A percentile compares a stretch with the other conserved stretches of the same genome.
phyloP scores from a whole-genome alignment of 495 filamentous ascomycete genomes.

The Aspergillus sclerotioniger region DNA sequence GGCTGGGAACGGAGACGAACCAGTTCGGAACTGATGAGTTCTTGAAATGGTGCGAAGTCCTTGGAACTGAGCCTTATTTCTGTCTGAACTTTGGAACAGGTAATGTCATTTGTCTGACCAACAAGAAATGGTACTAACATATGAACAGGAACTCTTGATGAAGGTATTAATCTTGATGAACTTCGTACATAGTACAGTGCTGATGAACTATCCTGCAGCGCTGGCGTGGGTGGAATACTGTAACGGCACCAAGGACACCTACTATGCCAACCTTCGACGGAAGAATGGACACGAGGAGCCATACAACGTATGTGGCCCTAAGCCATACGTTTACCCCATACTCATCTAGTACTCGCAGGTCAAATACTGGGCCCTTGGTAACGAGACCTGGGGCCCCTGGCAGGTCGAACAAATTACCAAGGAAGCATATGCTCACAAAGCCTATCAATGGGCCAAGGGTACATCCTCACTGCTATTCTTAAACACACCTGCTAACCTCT shows the following conservation, averaged over 20 bases:
- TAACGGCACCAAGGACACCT: conserved; percentile 67
- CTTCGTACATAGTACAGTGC: neutral
- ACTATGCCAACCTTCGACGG: conserved; percentile 74
- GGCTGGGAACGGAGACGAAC: conserved; percentile 72
- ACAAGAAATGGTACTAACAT: neutral
- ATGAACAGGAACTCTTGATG: conserved; percentile 60
- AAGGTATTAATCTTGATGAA: conserved; percentile 42
- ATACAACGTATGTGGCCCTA: conserved; percentile 54
- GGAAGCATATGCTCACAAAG: conserved; percentile 72
- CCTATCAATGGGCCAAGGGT: conserved; percentile 75
- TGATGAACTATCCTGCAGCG: conserved; percentile 29
- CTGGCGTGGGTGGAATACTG: conserved; percentile 82
- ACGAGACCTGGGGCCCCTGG: conserved; percentile 79
- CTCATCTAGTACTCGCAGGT: conserved; percentile 35
- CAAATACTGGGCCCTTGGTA: conserved; percentile 68
- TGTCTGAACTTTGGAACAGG: conserved; percentile 73
- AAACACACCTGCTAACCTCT: conserved; percentile 5
- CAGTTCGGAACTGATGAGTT: conserved; percentile 83
- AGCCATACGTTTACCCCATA: neutral
- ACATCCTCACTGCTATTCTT: neutral
- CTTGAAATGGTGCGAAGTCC: conserved; percentile 69
- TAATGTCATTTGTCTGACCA: neutral
- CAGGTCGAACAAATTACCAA: conserved; percentile 73
- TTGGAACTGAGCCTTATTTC: conserved; percentile 71
- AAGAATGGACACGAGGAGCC: conserved; percentile 70